phyloP scores from a whole-genome alignment of 371 early-diverging fungal genomes.

The Thermomucor indicae-seudaticae region DNA sequence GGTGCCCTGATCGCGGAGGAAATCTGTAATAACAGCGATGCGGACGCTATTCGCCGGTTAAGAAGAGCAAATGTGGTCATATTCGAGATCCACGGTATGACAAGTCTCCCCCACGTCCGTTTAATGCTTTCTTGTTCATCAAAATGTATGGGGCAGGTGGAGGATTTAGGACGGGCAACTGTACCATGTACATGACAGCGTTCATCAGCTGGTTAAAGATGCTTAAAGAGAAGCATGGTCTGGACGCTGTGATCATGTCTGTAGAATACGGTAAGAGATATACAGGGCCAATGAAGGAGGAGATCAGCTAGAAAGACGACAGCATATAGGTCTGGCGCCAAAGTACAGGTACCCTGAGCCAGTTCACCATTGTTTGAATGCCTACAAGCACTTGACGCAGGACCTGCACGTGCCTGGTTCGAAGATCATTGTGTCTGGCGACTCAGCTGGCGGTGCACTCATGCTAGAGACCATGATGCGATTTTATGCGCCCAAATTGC shows the following conservation, averaged over 20 bases:
- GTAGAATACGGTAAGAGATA: conserved; percentile 45
- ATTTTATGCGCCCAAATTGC: conserved; percentile 20
- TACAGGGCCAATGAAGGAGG: neutral
- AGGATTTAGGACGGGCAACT: conserved; percentile 33
- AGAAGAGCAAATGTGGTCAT: conserved; percentile 31
- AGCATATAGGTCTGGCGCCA: conserved; percentile 28
- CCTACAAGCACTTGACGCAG: conserved; percentile 42
- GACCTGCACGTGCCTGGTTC: conserved; percentile 24
- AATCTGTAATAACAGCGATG: conserved; percentile 16
- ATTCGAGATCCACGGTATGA: conserved; percentile 32
- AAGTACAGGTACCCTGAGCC: conserved; percentile 44
- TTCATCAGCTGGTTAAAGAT: conserved; percentile 45
- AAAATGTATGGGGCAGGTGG: conserved; percentile 16
- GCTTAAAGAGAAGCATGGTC: conserved; percentile 39
- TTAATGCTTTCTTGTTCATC: neutral
- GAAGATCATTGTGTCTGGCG: conserved; percentile 34
- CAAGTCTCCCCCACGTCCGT: neutral
- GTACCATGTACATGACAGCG: conserved; percentile 37
- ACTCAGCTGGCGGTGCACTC: conserved; percentile 34
- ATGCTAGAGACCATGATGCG: conserved; percentile 25
- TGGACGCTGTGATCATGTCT: conserved; percentile 49
- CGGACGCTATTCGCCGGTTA: conserved; percentile 15
- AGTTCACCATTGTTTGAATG: conserved; percentile 37
- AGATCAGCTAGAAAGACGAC: neutral
- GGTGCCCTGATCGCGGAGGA: conserved; percentile 19